These are phyloP conservation scores for Linnemannia zychae DNA, from an alignment of 192 early-diverging fungal species.

Conservation along the genomic window DNA sequence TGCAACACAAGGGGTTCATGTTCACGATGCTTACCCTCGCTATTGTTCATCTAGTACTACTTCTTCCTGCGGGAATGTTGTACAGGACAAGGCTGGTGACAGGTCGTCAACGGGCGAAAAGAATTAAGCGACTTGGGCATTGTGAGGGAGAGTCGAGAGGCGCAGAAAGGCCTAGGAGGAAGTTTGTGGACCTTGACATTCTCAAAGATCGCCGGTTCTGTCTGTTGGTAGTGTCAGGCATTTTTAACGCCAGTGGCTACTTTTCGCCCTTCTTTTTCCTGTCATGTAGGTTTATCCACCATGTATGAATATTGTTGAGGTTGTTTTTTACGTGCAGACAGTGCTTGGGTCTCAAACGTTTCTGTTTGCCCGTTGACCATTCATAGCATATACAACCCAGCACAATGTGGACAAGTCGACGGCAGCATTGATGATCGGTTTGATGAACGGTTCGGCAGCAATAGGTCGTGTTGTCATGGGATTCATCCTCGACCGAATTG, in stretches of 20 bases:
- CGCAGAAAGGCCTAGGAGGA: conserved; percentile 20
- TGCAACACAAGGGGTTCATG: neutral
- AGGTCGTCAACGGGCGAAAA: neutral
- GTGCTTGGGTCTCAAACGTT: neutral
- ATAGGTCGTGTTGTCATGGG: conserved; percentile 67
- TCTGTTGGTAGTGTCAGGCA: conserved; percentile 44
- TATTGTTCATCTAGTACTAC: neutral
- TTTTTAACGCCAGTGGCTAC: conserved; percentile 39
- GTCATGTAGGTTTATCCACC: conserved; percentile 34
- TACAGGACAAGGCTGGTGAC: neutral
- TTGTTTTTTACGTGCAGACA: neutral
- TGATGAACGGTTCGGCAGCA: conserved; percentile 70
- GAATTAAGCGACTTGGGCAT: conserved; percentile 6
- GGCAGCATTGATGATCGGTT: conserved; percentile 64
- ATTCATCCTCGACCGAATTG: conserved; percentile 54
- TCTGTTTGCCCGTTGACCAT: neutral
- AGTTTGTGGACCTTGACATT: conserved; percentile 47
- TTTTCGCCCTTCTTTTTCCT: conserved; percentile 38
- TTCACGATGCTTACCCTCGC: neutral
- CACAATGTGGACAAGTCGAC: conserved; percentile 52
- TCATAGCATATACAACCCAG: conserved; percentile 55
- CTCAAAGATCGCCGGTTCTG: conserved; percentile 25
- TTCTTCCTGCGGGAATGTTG: neutral
- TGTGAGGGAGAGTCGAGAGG: conserved; percentile 26
- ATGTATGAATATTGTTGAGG: neutral